phyloP scores from a whole-genome alignment of 768 basidiomycete genomes.

The Sarcodon sp. region DNA sequence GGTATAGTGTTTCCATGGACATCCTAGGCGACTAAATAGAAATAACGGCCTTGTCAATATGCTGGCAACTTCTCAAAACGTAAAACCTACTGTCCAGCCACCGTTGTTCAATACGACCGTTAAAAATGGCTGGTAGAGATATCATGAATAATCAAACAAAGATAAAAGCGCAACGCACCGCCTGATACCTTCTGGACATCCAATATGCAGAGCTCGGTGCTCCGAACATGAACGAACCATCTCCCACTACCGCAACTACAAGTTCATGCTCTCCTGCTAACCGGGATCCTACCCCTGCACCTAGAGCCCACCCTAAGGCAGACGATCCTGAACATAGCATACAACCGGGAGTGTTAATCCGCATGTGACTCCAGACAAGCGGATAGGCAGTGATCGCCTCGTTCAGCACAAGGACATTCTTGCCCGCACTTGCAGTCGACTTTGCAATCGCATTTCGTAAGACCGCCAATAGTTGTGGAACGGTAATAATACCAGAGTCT shows the following conservation, averaged over 20 bases:
- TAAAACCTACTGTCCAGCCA: constrained; percentile 39
- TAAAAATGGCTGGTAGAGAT: constrained; percentile 41
- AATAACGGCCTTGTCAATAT: neutral
- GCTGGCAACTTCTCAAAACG: neutral
- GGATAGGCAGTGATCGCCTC: constrained; percentile 51
- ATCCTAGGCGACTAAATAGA: constrained; percentile 36
- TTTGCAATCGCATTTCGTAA: constrained; percentile 29
- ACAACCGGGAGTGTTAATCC: constrained; percentile 34
- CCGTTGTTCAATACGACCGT: constrained; percentile 65
- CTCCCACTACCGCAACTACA: constrained; percentile 48
- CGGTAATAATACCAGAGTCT: constrained; percentile 5
- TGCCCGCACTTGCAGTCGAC: constrained; percentile 24
- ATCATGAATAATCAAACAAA: constrained; percentile 1
- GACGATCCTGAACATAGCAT: constrained; percentile 48
- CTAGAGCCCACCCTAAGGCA: constrained; percentile 57
- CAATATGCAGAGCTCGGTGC: constrained; percentile 57
- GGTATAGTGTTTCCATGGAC: constrained; percentile 57
- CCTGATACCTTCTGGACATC: constrained; percentile 59
- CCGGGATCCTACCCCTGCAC: constrained; percentile 46
- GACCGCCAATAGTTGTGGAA: constrained; percentile 25
- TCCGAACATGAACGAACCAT: constrained; percentile 57
- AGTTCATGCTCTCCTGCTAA: constrained; percentile 41
- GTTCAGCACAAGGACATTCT: constrained; percentile 36
- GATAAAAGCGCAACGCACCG: constrained; percentile 25
- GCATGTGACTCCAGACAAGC: constrained; percentile 44